Evolutionary conservation across 148 eudicot genomes (phyloP), one percentile per base, ranked within the genome.

Genomic region (Salicornia ramosissima): DNA sequence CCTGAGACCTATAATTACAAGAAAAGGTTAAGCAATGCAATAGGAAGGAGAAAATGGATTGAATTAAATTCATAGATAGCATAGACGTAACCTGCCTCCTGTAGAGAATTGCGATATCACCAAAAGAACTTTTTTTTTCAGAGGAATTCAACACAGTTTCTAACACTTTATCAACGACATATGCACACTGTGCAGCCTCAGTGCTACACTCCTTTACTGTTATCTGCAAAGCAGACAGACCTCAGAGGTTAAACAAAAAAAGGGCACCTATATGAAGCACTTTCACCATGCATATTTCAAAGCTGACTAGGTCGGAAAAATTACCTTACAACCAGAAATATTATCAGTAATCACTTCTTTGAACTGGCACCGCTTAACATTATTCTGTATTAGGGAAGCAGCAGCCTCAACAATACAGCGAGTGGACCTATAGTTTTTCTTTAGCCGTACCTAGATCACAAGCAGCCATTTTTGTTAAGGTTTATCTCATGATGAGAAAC

Each of bases 391-490:
- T 55, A 93, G 80, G 67, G 78, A 85, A 55, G 95, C 86, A 66
- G 96, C 96, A 79, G 98, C 98, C 80, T 93, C 96, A 77, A 93
- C 86, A 70, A 93, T 93, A 71, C 85, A 93, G 43, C 98, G 89
- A 21, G 98, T 93, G 71, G 98, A 93, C 54, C 96, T 81, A 74
- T 93, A 93, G 73, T 93, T 93, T 79, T 74, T 85, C 74, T 80
- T 83, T 57, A 93, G 79, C 67, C 90, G 77, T 68, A 90, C 86
- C 96, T 93, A 74, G 58, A 64, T 54, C 15, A 31, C 22, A 71
- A 65, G 50, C 21, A 71, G 40, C 36, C 21, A 18, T 49, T 24
- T 66, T 25, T 43, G 18, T 10, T 51, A 22, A 52, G 55, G 31
- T 15, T 9, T 52, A 39, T 36, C 15, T 14, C 30, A 51, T 26